phyloP scores from a whole-genome alignment of 2,329 filamentous ascomycete genomes.

The Arthrobotrys iridis region DNA sequence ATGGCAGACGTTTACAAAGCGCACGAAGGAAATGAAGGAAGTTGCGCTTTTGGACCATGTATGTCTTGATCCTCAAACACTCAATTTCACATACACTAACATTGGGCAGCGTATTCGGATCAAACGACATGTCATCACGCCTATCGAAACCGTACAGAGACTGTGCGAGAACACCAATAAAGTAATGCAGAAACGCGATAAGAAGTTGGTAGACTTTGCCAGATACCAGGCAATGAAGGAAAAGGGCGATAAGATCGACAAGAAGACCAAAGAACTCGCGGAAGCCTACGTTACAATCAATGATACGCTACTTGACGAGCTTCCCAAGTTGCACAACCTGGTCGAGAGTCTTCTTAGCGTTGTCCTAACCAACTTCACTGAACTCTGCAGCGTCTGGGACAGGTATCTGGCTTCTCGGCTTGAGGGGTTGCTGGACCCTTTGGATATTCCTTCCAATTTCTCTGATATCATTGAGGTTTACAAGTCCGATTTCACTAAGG shows the following conservation, averaged over 20 bases:
- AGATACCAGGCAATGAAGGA: slow-evolving; percentile 77
- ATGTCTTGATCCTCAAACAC: slow-evolving; percentile 44
- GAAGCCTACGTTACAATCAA: slow-evolving; percentile 93
- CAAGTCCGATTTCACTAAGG: slow-evolving; percentile 76
- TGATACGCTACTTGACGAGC: slow-evolving; percentile 89
- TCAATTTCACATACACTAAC: slow-evolving; percentile 54
- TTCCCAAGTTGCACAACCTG: slow-evolving; percentile 81
- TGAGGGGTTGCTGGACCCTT: slow-evolving; percentile 75
- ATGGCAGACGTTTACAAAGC: slow-evolving; percentile 90
- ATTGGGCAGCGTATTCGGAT: slow-evolving; percentile 66
- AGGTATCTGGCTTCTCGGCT: slow-evolving; percentile 85
- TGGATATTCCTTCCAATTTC: slow-evolving; percentile 72
- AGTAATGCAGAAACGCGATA: slow-evolving; percentile 93
- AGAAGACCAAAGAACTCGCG: slow-evolving; percentile 82
- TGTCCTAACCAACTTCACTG: slow-evolving; percentile 83
- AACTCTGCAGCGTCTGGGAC: slow-evolving; percentile 85
- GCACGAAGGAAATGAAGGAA: slow-evolving; percentile 84
- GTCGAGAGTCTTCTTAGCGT: slow-evolving; percentile 86
- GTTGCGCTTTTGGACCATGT: slow-evolving; percentile 86
- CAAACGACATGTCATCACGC: slow-evolving; percentile 83
- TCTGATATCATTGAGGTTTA: slow-evolving; percentile 80
- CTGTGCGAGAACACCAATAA: slow-evolving; percentile 84
- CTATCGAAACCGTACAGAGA: slow-evolving; percentile 80
- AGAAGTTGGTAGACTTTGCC: slow-evolving; percentile 89
- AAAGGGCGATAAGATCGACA: slow-evolving; percentile 83